Percentiles rank a stretch among this genome's conserved stretches.
phyloP scores from a whole-genome alignment of 2,329 filamentous ascomycete species.

The Aureobasidium sp. region DNA sequence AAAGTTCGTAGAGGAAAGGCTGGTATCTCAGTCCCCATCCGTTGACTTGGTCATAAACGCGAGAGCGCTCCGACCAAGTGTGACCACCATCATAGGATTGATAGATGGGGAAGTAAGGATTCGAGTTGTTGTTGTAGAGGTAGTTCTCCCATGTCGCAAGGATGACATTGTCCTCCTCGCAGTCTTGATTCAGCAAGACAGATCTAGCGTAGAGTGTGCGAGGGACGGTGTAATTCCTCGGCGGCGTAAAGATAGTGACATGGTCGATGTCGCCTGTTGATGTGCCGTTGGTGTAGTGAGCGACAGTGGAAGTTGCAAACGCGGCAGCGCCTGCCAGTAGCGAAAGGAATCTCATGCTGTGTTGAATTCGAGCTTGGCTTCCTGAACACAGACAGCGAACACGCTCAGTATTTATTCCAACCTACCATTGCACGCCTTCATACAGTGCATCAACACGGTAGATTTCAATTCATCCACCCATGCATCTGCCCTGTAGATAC shows the following conservation, averaged over 20 bases:
- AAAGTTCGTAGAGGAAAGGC: slow-evolving; percentile 58
- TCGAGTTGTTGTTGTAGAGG: slow-evolving; percentile 35
- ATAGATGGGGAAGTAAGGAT: slow-evolving; percentile 39
- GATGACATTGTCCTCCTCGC: slow-evolving; percentile 26
- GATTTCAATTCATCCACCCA: slow-evolving; percentile 12
- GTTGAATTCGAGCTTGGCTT: too few species aligned
- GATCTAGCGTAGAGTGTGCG: slow-evolving; percentile 46
- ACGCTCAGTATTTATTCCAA: not conserved
- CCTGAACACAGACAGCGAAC: not conserved
- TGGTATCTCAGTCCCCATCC: slow-evolving; percentile 61
- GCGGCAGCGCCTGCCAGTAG: not conserved
- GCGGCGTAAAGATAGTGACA: slow-evolving; percentile 22
- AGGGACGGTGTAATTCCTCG: slow-evolving; percentile 22
- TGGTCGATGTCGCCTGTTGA: not conserved
- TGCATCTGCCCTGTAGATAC: not conserved
- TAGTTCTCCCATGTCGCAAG: slow-evolving; percentile 51
- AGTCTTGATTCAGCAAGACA: slow-evolving; percentile 35
- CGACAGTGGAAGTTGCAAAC: not conserved
- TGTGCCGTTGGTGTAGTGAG: slow-evolving; percentile 4
- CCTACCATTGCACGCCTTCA: not conserved
- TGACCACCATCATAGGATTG: slow-evolving; percentile 38
- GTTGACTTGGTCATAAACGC: slow-evolving; percentile 56
- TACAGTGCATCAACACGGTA: not conserved
- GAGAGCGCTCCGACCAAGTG: slow-evolving; percentile 56
- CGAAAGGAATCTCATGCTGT: not conserved